Conservation (phyloP, 768 basidiomycete genomes). For the Roridomyces roridus region DNA sequence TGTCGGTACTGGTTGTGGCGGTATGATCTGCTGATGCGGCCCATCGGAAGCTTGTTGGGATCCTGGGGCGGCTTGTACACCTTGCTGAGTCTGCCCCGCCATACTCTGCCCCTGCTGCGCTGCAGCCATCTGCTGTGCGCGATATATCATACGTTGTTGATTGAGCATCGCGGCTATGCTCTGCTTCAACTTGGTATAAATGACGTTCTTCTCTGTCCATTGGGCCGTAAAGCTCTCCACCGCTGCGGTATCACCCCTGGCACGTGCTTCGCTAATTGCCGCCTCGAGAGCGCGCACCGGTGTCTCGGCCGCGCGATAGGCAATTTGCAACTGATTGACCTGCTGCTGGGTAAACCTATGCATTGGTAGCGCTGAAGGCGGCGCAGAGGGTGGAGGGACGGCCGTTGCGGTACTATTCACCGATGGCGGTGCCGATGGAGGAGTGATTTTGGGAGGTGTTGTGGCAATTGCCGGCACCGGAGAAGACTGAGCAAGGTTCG, state of each 20-base stretch:
- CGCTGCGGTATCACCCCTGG: constrained; percentile 8
- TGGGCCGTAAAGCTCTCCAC: constrained; percentile 4
- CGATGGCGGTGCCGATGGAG: too few species aligned
- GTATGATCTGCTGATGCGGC: neutral
- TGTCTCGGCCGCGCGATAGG: neutral
- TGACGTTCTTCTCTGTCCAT: constrained; percentile 14
- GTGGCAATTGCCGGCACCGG: constrained; percentile 28
- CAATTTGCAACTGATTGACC: constrained; percentile 1
- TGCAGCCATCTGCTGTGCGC: constrained; percentile 21
- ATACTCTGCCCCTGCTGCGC: neutral
- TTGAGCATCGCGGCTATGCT: constrained; percentile 1
- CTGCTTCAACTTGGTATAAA: constrained; percentile 1
- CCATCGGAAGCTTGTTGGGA: neutral
- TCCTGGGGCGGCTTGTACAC: neutral
- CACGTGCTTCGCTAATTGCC: constrained; percentile 7
- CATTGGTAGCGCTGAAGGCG: neutral
- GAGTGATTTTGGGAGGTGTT: constrained; percentile 13
- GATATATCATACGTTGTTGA: constrained; percentile 7
- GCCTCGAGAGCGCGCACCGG: neutral
- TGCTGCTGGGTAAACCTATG: neutral
- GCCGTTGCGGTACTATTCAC: neutral
- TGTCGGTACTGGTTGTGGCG: neutral
- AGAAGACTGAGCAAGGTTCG: constrained; percentile 25
- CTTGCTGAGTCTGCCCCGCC: constrained; percentile 1
- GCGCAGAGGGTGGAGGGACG: constrained; percentile 11